A percentile compares a stretch with the other conserved stretches of the same genome.
These are phyloP conservation scores for Mortierella sp. DNA, from an alignment of 371 early-diverging fungal species.

Conservation along the genomic window DNA sequence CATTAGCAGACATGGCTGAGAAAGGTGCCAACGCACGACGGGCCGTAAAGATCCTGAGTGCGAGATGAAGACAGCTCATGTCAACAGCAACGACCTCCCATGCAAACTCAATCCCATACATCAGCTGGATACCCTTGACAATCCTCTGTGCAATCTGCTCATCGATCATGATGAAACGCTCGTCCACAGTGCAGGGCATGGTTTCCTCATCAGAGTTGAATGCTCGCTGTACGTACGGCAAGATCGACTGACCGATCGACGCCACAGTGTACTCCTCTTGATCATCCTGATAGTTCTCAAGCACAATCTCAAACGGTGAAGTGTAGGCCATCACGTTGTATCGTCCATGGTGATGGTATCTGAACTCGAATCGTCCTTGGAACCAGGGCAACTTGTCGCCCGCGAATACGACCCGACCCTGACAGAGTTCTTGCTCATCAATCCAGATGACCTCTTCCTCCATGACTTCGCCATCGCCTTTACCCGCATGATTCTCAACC, in stretches of 20 bases:
- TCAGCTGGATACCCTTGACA: conserved; percentile 80
- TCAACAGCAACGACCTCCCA: conserved; percentile 82
- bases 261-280: conserved; percentile 28
- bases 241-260: conserved; percentile 35
- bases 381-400: conserved; percentile 84
- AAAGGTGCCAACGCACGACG: conserved; percentile 60
- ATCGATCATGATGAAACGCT: conserved; percentile 71
- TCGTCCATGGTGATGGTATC: conserved; percentile 88
- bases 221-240: conserved; percentile 51
- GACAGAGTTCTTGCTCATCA: conserved; percentile 31
- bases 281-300: conserved; percentile 7
- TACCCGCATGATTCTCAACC: conserved; percentile 42
- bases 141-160: conserved; percentile 80
- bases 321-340: conserved; percentile 87
- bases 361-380: conserved; percentile 86
- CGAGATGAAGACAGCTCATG: conserved; percentile 56
- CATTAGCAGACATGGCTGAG: conserved; percentile 11
- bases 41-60: conserved; percentile 61
- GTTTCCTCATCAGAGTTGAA: conserved; percentile 60
- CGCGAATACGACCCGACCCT: conserved; percentile 64
- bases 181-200: conserved; percentile 66
- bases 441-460: conserved; percentile 44
- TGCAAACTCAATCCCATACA: conserved; percentile 90
- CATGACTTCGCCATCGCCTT: conserved; percentile 61
- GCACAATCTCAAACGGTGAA: conserved; percentile 79